Conservation (phyloP, 805 yeast species). For the Ogataea populi-albae region DNA sequence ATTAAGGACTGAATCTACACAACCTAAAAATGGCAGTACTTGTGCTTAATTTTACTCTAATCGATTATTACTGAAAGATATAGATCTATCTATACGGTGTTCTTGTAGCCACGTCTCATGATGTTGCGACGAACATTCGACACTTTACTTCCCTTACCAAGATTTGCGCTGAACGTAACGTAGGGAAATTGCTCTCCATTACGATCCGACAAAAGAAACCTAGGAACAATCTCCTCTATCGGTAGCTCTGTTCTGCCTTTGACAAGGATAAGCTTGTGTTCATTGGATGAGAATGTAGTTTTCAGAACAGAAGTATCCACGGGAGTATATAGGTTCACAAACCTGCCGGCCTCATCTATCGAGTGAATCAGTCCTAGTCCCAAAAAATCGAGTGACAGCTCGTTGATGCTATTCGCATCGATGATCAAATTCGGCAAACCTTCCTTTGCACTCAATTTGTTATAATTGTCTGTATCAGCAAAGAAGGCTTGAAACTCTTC, state of each 20-base stretch:
- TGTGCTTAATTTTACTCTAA: too few relatives aligned
- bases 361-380: constrained; percentile 71
- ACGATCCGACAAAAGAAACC: constrained; percentile 10
- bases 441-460: not conserved
- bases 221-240: constrained; percentile 36
- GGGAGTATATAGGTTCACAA: constrained; percentile 60
- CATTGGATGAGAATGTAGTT: constrained; percentile 18
- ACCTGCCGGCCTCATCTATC: constrained; percentile 37
- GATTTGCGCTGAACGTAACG: constrained; percentile 36
- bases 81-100: not conserved
- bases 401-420: constrained; percentile 12
- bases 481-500: constrained; percentile 19
- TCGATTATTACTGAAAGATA: too few relatives aligned
- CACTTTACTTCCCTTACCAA: constrained; percentile 45
- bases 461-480: constrained; percentile 14
- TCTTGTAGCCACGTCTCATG: constrained; percentile 31
- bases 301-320: constrained; percentile 13
- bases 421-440: constrained; percentile 28
- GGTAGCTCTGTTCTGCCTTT: constrained; percentile 72
- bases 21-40: too few relatives aligned
- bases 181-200: constrained; percentile 32
- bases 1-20: too few relatives aligned
- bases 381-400: constrained; percentile 32
- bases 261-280: constrained; percentile 39
- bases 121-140: constrained; percentile 49